phyloP scores from a whole-genome alignment of 2,329 filamentous ascomycete genomes.

The Apiospora kogelbergensis region DNA sequence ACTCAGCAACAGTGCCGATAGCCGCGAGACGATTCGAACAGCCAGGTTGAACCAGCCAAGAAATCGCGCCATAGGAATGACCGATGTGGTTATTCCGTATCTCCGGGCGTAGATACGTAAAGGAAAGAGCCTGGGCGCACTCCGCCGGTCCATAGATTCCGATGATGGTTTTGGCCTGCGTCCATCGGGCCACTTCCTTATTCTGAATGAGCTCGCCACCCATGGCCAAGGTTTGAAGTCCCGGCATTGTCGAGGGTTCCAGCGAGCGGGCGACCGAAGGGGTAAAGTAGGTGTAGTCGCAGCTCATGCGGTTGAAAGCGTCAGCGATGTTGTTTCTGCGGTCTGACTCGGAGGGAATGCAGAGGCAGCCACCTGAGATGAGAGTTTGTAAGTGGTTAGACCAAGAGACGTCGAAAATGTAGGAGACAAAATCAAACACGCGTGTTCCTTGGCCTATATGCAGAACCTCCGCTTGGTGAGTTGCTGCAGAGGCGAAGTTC shows the following conservation, averaged over 20 bases:
- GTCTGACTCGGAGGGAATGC: conserved; percentile 28
- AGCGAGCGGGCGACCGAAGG: neutral
- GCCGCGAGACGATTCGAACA: neutral
- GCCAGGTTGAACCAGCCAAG: conserved; percentile 5
- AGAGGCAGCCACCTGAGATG: conserved; percentile 21
- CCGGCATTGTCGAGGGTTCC: neutral
- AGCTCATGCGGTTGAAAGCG: neutral
- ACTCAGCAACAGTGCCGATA: conserved; percentile 11
- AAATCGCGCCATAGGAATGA: neutral
- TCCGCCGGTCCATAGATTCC: conserved; percentile 4
- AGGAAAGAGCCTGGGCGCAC: neutral
- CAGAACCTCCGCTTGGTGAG: conserved; percentile 15
- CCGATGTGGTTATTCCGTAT: neutral
- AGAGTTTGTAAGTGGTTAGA: conserved; percentile 37
- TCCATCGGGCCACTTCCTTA: neutral
- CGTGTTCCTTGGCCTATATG: conserved; percentile 12
- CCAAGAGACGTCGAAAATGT: conserved; percentile 38
- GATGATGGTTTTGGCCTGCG: neutral
- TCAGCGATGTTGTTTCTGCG: neutral
- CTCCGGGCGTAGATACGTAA: neutral
- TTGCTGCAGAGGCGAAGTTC: conserved; percentile 15
- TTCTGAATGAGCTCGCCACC: conserved; percentile 2
- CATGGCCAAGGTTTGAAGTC: neutral
- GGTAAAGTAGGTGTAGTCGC: neutral
- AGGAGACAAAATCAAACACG: conserved; percentile 24